Base-by-base conservation (phyloP, 768 basidiomycete species). In the Aureoboletus auriporus region DNA sequence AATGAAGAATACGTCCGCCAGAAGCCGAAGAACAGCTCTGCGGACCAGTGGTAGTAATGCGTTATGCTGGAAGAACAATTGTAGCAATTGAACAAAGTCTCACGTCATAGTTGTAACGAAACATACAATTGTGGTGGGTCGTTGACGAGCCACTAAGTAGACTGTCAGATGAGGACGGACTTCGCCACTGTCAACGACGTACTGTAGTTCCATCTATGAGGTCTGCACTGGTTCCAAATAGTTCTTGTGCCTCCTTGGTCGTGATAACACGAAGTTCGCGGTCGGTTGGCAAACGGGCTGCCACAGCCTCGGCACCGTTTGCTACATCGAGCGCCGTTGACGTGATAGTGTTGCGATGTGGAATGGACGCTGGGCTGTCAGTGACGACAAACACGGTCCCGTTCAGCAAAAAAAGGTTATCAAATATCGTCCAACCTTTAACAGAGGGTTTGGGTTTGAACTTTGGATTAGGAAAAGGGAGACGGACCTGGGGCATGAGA, bases 31-130 rank as follows among this genome's bases (percentile, higher is more conserved):
- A 89, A 86, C 17, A 94, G 79, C 62, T 97, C 93, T 4, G 93
- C 93, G 31, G 86, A 81, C 81, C 89, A 93, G 60, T 97, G 93
- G 64, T 93, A 95, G 64, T 94, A 95, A 67, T 95, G 93, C 1
- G 86, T 88, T 46, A 95, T 78, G 69, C 89, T 91, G 43, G 33
- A 28, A 42, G 46, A 6, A 42, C 8, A 10, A n/a, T 14, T 5
- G 12, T 1, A 27, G 0, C 8, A 3, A 41, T 4, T 55, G n/a
- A 52, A 34, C 9, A 12, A 38, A 11, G 37, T 13, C 2, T 8
- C 6, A 13, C 11, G 9, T 26, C 7, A 28, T 27, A 14, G 31
- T 33, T n/a, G 11, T 16, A 20, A 20, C 12, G n/a, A 2, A 10
- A 72, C 83, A 50, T 62, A 89, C 86, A 82, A 96, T 74, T 96